phyloP scores from a whole-genome alignment of 352 stramenopile genomes.

The Aphanomyces stellatus region DNA sequence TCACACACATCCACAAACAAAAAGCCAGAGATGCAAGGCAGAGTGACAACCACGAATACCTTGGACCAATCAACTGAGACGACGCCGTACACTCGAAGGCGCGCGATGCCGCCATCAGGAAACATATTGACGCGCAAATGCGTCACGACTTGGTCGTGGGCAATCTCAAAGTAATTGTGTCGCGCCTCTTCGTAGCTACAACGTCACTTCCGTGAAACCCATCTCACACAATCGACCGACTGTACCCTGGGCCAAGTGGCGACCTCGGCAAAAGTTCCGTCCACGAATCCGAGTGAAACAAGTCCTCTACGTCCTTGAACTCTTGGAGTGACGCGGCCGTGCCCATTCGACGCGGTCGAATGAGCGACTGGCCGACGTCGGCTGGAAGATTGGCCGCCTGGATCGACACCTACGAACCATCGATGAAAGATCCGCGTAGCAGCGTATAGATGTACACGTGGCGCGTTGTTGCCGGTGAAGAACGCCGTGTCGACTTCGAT shows the following conservation, averaged over 20 bases:
- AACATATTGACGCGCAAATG: slow-evolving; percentile 85
- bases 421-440: too few species aligned
- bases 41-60: slow-evolving; percentile 27
- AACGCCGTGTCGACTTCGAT: slow-evolving; percentile 69
- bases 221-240: not conserved
- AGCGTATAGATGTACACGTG: slow-evolving; percentile 43
- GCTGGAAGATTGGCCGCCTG: not conserved
- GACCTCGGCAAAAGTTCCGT: slow-evolving; percentile 46
- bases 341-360: slow-evolving; percentile 35
- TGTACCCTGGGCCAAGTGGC: slow-evolving; percentile 1
- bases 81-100: slow-evolving; percentile 56
- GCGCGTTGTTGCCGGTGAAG: slow-evolving; percentile 81
- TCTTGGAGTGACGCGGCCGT: slow-evolving; percentile 36
- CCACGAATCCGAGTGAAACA: slow-evolving; percentile 48
- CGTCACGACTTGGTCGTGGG: slow-evolving; percentile 51
- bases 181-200: slow-evolving; percentile 82
- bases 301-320: slow-evolving; percentile 32
- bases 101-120: slow-evolving; percentile 71
- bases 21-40: not conserved
- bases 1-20: too few species aligned
- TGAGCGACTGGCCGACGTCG: not conserved
- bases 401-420: slow-evolving; percentile 7
- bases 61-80: slow-evolving; percentile 58
- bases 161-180: slow-evolving; percentile 73
- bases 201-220: too few species aligned